These are phyloP conservation scores for Cryptosporidium ryanae DNA, from an alignment of 169 alveolate genomes.

Conservation along the genomic window DNA sequence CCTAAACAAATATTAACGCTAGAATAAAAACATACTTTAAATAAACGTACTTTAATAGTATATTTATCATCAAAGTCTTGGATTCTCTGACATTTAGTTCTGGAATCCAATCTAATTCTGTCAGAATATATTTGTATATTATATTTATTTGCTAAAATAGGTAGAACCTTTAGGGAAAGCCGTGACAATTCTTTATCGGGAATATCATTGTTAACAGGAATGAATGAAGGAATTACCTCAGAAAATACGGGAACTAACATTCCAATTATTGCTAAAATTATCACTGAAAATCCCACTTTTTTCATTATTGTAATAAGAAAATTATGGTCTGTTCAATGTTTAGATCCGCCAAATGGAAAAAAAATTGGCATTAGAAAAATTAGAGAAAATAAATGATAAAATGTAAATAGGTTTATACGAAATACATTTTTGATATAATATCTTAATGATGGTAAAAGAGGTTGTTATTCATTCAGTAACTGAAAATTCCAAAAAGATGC, in stretches of 20 bases:
- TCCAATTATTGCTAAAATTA: not conserved
- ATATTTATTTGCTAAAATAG: conserved; percentile 46
- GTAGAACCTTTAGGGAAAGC: conserved; percentile 30
- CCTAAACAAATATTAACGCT: conserved; percentile 10
- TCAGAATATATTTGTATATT: conserved; percentile 56
- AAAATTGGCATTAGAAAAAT: too few relatives aligned
- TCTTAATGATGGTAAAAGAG: too few relatives aligned
- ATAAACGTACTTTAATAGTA: conserved; percentile 25
- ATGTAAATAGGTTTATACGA: not conserved
- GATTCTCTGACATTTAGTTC: conserved; percentile 47
- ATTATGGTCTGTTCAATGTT: not conserved
- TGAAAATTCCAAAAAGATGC: conserved; percentile 6
- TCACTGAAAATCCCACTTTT: not conserved
- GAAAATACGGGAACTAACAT: conserved; percentile 6
- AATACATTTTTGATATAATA: not conserved
- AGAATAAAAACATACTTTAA: not conserved
- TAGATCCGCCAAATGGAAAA: conserved; percentile 60
- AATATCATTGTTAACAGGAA: conserved; percentile 42
- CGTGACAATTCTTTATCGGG: conserved; percentile 58
- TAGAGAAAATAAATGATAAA: not conserved
- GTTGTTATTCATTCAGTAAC: too few relatives aligned
- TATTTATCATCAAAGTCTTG: conserved; percentile 32
- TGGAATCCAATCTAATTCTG: conserved; percentile 66
- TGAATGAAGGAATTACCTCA: conserved; percentile 59
- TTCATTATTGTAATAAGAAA: not conserved